Evolutionary conservation across 2,329 filamentous ascomycete genomes (phyloP), one percentile per base, ranked within the genome.

Genomic region (Aspergillus sp.): DNA sequence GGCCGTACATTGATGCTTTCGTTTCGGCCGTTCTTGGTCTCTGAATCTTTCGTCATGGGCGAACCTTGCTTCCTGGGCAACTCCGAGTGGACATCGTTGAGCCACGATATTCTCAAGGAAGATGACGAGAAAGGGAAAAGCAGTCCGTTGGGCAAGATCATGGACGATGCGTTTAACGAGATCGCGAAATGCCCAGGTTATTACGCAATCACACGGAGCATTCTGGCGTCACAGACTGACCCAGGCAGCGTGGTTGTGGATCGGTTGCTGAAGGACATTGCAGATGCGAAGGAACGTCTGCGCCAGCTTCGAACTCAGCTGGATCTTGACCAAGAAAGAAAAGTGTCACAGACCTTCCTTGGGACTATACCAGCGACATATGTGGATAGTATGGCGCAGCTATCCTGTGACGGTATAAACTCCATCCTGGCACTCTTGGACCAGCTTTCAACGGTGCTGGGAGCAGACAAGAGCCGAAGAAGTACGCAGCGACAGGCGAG

Each of bases 131-230:
- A 23, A 25, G 23, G 44, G 7, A 42, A 20, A 42, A 17, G 41
- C 5, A 49, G 23, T n/a, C 21, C 17, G 2, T 14, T 54, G 17
- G 51, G 45, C 16, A 23, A 42, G 16, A 49, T 20, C 4, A 43
- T 49, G 34, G 54, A 56, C n/a, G 16, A 47, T 11, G 45, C 41
- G 6, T 56, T 56, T 17, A 51, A 51, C 20, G 54, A 56, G 44
- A 21, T 53, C 6, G 54, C 51, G 16, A 56, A 51, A 47, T 56
- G 51, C 38, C 54, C 54, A 10, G 54, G 51, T 3, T 56, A 56
- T 31, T 20, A 41, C 3, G 48, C 48, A 16, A 29, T 10, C n/a
- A 21, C 48, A 9, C 49, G 45, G 21, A n/a, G n/a, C 17, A 32
- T 54, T 11, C 3, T 54, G 3, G 16, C 13, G 5, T 31, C 45